A percentile compares a stretch with the other conserved stretches of the same genome.
Conservation (phyloP, 129 eudicot genomes). For the Kitagawia praeruptora region DNA sequence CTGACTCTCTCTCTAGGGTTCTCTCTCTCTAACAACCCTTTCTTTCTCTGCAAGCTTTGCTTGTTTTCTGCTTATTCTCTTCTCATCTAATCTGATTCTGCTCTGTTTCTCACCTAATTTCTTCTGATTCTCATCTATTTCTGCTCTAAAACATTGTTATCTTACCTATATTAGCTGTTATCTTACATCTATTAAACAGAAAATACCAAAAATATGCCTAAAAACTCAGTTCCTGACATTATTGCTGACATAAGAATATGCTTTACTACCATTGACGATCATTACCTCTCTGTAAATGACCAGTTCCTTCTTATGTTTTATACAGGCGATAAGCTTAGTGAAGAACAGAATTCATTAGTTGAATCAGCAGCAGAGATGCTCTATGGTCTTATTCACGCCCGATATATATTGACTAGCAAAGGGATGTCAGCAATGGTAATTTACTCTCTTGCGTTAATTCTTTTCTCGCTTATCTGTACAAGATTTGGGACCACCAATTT, state of each 20-base stretch:
- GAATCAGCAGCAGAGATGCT: conserved; percentile 59
- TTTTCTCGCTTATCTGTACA: neutral
- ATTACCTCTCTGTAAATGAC: neutral
- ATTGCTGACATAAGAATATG: neutral
- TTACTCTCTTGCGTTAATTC: neutral
- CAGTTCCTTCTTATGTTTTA: neutral
- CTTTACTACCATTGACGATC: neutral
- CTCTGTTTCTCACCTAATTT: too few species aligned
- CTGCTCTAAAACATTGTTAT: too few species aligned
- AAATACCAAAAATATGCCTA: too few species aligned
- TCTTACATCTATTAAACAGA: too few species aligned
- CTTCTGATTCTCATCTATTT: too few species aligned
- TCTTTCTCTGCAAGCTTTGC: too few species aligned
- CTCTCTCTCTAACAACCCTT: too few species aligned
- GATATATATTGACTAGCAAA: conserved; percentile 44
- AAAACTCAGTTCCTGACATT: too few species aligned
- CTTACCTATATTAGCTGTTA: too few species aligned
- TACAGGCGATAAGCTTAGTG: conserved; percentile 35
- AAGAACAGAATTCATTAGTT: conserved; percentile 40
- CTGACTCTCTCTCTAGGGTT: too few species aligned
- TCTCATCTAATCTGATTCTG: too few species aligned
- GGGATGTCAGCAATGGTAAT: conserved; percentile 45
- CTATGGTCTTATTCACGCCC: conserved; percentile 47
- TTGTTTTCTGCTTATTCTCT: too few species aligned
- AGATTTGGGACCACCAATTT: neutral